Evolutionary conservation across 495 filamentous ascomycete species (phyloP), one percentile per base, ranked within the genome.

Genomic region (Tetracladium setigerum): DNA sequence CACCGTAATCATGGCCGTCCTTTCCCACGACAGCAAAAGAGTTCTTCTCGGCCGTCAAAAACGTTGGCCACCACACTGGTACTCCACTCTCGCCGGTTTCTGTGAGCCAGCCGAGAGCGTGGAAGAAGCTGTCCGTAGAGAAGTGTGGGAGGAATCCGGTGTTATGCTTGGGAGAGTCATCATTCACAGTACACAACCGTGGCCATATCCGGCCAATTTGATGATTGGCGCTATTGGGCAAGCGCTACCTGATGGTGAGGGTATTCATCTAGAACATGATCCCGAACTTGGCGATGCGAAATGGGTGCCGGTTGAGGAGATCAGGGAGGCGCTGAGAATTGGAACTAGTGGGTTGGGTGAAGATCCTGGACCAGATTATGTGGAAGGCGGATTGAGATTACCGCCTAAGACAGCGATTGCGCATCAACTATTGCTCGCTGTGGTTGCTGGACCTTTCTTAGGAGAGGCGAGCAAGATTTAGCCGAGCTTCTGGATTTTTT

Each of bases 201-300:
- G 86, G 86, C 86, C 86, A 10, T 91, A 87, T 61, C 85, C 86
- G 0, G 54, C 57, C 6, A 95, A 84, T 57, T 62, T 97, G 55
- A 97, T 98, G 92, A 92, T 98, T 56, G 94, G 92, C 0, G 81
- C 89, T 2, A 79, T 97, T 54, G 94, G 80, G 5, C 90, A 97
- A 71, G 87, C 89, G 12, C 65, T 84, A 19, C 81, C 84, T 0
- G 67, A 66, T n/a, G 86, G 86, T 13, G 94, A 98, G 73, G 74
- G 66, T 42, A 87, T 98, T 52, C 72, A 78, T 56, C 64, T 98
- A 18, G 81, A 86, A 12, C 80, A 97, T 68, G 92, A 98, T 53
- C 84, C 86, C 0, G 94, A 98, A 71, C 63, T 97, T 43, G 86
- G 89, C 59, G 81, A 87, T 68, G 94, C 94, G 6, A 81, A 76